Evolutionary conservation across 2,329 filamentous ascomycete species (phyloP).

Genomic region (Colletotrichum sp.): DNA sequence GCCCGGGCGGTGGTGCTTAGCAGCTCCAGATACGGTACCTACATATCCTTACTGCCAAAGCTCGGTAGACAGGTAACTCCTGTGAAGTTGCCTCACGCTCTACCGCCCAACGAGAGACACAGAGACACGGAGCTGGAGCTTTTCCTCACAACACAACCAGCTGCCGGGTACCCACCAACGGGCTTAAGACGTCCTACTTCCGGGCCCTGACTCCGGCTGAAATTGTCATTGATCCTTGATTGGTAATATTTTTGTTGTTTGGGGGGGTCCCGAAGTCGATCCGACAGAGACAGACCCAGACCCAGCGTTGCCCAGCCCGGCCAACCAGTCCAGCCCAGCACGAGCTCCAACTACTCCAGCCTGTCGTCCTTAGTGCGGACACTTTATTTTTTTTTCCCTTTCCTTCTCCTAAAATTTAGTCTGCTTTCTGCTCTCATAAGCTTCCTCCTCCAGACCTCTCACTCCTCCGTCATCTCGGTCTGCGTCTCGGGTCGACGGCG

Average conservation of each 20-base stretch:
- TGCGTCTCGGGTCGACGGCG: not conserved
- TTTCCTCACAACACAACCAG: not conserved
- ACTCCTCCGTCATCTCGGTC: not conserved
- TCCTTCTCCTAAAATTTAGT: conserved; percentile 62
- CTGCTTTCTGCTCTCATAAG: conserved; percentile 55
- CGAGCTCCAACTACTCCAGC: not conserved
- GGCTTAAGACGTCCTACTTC: conserved; percentile 16
- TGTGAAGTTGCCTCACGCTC: not conserved
- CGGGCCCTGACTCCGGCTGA: not conserved
- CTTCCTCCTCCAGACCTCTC: conserved; percentile 69
- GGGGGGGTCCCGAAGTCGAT: conserved; percentile 13
- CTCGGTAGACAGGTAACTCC: not conserved
- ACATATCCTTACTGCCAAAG: not conserved
- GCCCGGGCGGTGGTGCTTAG: not conserved
- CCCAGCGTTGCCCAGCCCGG: not conserved
- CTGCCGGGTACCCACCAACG: not conserved
- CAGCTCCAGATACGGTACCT: conserved; percentile 5
- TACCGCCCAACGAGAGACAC: not conserved
- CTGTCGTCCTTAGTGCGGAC: not conserved
- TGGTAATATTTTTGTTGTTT: conserved; percentile 5
- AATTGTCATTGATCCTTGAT: conserved; percentile 12
- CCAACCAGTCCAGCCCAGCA: not conserved
- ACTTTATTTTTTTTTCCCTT: not conserved
- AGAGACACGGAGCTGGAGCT: not conserved
- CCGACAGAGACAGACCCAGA: not conserved